Evolutionary conservation across 352 stramenopile genomes (phyloP), one percentile per base, ranked within the genome.

Genomic region (Phytopythium aichiense): DNA sequence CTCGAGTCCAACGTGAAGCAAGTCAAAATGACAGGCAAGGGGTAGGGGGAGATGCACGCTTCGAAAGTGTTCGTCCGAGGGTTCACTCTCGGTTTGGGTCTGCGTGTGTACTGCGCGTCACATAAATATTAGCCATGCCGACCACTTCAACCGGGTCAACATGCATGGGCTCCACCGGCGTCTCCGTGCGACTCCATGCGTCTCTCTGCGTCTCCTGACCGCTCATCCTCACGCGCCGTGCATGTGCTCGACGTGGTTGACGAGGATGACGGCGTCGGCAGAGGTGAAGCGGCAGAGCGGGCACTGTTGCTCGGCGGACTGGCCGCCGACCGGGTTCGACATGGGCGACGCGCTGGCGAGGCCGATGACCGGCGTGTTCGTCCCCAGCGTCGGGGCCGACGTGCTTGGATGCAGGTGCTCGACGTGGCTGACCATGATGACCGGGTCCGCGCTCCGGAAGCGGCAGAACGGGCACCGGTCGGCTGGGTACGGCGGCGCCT

Each of bases 201-300:
- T n/a, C n/a, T n/a, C n/a, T n/a, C n/a, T n/a, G n/a, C n/a, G n/a
- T n/a, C n/a, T 38, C 33, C 33, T 15, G 33, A 5, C 33, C 7
- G 7, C 33, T 38, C 33, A 2, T 57, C 18, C 35, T 81, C 23
- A 77, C 40, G 74, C 48, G 23, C 69, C 67, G 59, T 93, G 84
- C 16, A 93, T 60, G 58, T 83, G 69, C 67, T 94, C 69, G 16
- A 94, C 76, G 63, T 94, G 84, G 69, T 91, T 91, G 7, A 94
- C 82, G 35, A 94, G 66, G 35, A 89, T 79, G 22, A 90, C 77
- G 16, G 80, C 64, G 58, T 94, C 77, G 1, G 62, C 40, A 0
- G 81, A 75, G 25, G 72, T 43, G 58, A 88, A 94, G 23, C 60
- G 60, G 59, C 84, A 94, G 67, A 77, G 79, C 12, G 84, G 84